Conservation (phyloP, 2,329 filamentous ascomycete species). For the Orbilia ellipsospora region DNA sequence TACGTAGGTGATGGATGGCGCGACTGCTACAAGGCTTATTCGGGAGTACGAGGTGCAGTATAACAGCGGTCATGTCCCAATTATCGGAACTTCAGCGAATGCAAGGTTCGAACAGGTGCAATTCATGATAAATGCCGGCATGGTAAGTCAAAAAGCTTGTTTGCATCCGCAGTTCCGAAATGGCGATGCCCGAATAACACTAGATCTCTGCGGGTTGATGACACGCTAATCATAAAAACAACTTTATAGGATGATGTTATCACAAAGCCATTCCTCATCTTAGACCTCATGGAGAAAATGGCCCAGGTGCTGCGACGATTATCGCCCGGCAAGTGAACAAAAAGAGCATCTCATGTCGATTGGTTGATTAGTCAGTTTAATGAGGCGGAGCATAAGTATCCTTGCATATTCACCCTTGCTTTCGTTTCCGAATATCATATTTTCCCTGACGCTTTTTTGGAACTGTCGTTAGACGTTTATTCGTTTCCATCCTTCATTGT, state of each 20-base stretch:
- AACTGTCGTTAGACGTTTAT: neutral
- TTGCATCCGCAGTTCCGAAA: slow-evolving; percentile 5
- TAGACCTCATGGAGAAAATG: slow-evolving; percentile 53
- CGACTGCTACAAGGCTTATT: slow-evolving; percentile 44
- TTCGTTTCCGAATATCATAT: slow-evolving; percentile 8
- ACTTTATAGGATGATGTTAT: slow-evolving; percentile 72
- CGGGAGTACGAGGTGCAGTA: slow-evolving; percentile 66
- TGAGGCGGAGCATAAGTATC: slow-evolving; percentile 24
- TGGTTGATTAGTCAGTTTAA: slow-evolving; percentile 15
- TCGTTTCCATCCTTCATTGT: slow-evolving; percentile 7
- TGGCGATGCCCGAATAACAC: slow-evolving; percentile 1
- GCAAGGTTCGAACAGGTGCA: slow-evolving; percentile 74
- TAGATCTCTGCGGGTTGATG: slow-evolving; percentile 15
- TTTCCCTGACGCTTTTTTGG: slow-evolving; percentile 1
- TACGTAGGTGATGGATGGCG: slow-evolving; percentile 47
- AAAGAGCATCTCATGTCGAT: neutral
- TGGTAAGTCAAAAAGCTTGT: slow-evolving; percentile 66
- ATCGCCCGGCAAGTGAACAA: neutral
- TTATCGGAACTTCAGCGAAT: slow-evolving; percentile 86
- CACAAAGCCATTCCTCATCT: slow-evolving; percentile 80
- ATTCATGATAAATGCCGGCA: slow-evolving; percentile 75
- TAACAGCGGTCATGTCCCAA: slow-evolving; percentile 74
- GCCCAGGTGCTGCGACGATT: slow-evolving; percentile 31
- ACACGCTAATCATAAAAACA: slow-evolving; percentile 4
- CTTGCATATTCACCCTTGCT: neutral